Evolutionary conservation across 108 stramenopile species (phyloP), one percentile per base, ranked within the genome.

Genomic region (Cyclotella distinguenda): DNA sequence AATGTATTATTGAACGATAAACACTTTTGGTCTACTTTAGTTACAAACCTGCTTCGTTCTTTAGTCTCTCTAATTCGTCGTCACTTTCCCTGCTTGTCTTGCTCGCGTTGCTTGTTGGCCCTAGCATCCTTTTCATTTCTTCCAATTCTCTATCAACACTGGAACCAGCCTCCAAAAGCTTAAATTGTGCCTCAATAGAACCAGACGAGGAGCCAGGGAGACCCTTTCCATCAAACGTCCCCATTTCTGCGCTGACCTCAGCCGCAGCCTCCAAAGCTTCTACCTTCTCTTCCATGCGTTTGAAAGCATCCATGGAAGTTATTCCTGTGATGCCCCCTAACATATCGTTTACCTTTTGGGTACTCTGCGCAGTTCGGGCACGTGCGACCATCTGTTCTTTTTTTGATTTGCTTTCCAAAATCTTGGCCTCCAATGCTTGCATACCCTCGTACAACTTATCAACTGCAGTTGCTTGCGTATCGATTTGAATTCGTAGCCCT

Each of bases 301-400:
- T 82, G 66, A 97, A 98, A 39, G 95, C 96, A 81, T 97, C 97
- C 91, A 97, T 93, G 59, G 80, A 81, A 18, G 91, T 89, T 60
- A 83, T 84, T 1, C 95, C 95, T 7, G 87, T 90, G 13, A 98
- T 64, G 36, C 87, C 92, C 32, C 84, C 78, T 57, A 98, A 82
- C 96, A 98, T 97, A 68, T 98, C 97, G 66, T 97, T 98, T 16
- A 98, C 96, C 68, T 96, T 89, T 59, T 89, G 82, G 7, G 95
- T 94, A 25, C 93, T 87, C 77, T 96, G 87, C 6, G 97, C 97
- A 42, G 96, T 96, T 38, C 97, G 85, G 0, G 97, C 97, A 9
- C 97, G 82, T 10, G 97, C 97, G 31, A 94, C 78, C 89, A 97
- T 87, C 68, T 94, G 91, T 51, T 97, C 96, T 84, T 98, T 98